phyloP scores from a whole-genome alignment of 148 eudicot genomes.

The Beta vulgaris region DNA sequence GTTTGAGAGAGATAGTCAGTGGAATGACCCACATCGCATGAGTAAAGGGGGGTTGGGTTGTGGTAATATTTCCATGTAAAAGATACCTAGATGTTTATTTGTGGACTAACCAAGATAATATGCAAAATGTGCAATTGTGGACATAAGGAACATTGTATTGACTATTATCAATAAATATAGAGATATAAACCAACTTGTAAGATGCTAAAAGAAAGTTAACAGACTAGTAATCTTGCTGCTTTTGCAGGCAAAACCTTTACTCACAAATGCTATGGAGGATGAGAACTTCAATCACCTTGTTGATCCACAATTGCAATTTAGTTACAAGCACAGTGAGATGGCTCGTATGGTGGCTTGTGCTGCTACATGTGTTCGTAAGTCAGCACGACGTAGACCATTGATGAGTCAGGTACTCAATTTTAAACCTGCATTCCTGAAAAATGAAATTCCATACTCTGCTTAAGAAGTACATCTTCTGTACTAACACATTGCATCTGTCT shows the following conservation, averaged over 20 bases:
- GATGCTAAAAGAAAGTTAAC: background rate
- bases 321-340: conserved; percentile 69
- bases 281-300: conserved; percentile 57
- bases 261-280: conserved; percentile 67
- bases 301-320: conserved; percentile 48
- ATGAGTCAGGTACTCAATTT: conserved; percentile 71
- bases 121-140: no score
- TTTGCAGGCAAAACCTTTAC: conserved; percentile 75
- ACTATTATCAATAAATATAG: no score
- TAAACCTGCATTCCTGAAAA: background rate
- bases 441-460: background rate
- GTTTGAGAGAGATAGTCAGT: no score
- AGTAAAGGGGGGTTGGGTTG: no score
- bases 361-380: conserved; percentile 80
- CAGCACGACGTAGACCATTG: conserved; percentile 65
- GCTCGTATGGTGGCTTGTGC: conserved; percentile 86
- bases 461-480: background rate
- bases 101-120: no score
- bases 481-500: background rate
- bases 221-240: background rate
- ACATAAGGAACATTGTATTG: no score
- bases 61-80: no score
- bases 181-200: background rate
- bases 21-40: no score
- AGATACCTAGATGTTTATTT: no score